Evolutionary conservation across 2,329 filamentous ascomycete genomes (phyloP).

Genomic region (Rutstroemia sp.): DNA sequence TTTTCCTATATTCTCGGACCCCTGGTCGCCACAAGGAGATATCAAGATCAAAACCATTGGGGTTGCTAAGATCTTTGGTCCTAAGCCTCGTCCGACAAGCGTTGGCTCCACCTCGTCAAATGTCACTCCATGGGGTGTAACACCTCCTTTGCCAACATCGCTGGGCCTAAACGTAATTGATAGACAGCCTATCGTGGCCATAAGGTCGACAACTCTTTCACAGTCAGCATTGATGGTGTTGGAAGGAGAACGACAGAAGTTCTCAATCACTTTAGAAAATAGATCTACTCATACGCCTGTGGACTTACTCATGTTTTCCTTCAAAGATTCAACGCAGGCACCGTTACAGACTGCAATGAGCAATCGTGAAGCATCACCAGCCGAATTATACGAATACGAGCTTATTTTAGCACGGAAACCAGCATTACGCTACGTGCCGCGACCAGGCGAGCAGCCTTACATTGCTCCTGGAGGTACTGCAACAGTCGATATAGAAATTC

Average conservation of each 20-base stretch:
- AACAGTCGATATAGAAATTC: conserved; percentile 74
- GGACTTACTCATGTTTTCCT: conserved; percentile 80
- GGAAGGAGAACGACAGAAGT: conserved; percentile 75
- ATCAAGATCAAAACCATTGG: conserved; percentile 73
- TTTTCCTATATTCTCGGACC: conserved; percentile 75
- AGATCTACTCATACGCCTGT: conserved; percentile 62
- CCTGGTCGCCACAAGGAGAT: conserved; percentile 65
- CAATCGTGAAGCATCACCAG: conserved; percentile 68
- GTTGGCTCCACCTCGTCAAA: conserved; percentile 30
- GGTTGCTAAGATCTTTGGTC: conserved; percentile 38
- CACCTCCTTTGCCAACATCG: conserved; percentile 35
- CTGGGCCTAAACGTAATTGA: conserved; percentile 69
- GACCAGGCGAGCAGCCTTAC: conserved; percentile 43
- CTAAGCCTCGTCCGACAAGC: conserved; percentile 27
- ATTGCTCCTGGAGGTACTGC: conserved; percentile 62
- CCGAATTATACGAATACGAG: conserved; percentile 82
- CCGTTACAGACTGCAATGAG: conserved; percentile 67
- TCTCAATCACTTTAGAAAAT: conserved; percentile 77
- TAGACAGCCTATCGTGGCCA: conserved; percentile 66
- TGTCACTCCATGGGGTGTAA: conserved; percentile 14
- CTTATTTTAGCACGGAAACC: conserved; percentile 69
- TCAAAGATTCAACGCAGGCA: conserved; percentile 78
- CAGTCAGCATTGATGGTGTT: conserved; percentile 88
- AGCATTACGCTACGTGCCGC: conserved; percentile 51
- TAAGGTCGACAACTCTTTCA: conserved; percentile 70